Percentiles rank a stretch among this genome's conserved stretches.
These are phyloP conservation scores for Periconia sp. DNA, from an alignment of 2,329 filamentous ascomycete species.

Conservation along the genomic window DNA sequence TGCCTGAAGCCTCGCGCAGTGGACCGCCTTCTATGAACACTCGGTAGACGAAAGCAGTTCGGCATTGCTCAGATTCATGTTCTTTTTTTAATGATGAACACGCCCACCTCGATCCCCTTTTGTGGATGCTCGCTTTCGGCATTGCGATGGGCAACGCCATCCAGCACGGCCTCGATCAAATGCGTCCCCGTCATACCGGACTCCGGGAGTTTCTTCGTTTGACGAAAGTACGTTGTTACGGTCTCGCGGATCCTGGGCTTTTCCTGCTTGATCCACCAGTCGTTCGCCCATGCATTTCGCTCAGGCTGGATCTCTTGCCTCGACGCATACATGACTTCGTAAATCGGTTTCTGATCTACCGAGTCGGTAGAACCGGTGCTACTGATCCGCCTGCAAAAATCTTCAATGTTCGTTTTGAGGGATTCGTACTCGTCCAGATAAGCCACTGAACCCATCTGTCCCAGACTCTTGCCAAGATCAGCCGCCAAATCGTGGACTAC, in stretches of 20 bases:
- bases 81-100: conserved; percentile 48
- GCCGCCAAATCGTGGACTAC: conserved; percentile 61
- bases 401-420: conserved; percentile 42
- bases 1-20: no score
- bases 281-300: conserved; percentile 57
- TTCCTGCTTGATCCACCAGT: conserved; percentile 68
- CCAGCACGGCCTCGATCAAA: conserved; percentile 60
- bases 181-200: conserved; percentile 56
- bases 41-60: no score
- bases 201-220: conserved; percentile 45
- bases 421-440: conserved; percentile 58
- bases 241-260: conserved; percentile 59
- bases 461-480: conserved; percentile 57
- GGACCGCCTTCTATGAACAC: no score
- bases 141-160: conserved; percentile 57
- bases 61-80: no score
- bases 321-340: conserved; percentile 53
- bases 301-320: conserved; percentile 55
- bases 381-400: conserved; percentile 31
- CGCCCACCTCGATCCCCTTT: conserved; percentile 50
- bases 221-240: conserved; percentile 48
- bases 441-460: conserved; percentile 56
- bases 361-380: conserved; percentile 28
- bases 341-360: conserved; percentile 32
- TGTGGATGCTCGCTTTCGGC: conserved; percentile 42